phyloP scores from a whole-genome alignment of 176 grass and related monocot genomes.

The Rhynchospora pubera region DNA sequence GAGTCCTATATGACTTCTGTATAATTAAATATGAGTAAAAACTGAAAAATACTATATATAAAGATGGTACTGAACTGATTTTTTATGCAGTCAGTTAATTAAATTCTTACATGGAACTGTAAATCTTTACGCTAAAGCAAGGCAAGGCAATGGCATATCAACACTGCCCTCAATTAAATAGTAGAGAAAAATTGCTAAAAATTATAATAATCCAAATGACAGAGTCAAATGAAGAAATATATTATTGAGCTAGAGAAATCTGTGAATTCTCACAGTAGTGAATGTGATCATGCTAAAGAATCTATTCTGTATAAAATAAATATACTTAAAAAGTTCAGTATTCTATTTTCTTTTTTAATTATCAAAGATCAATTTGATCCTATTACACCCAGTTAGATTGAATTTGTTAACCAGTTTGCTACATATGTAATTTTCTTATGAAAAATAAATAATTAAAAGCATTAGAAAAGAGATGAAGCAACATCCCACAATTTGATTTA shows the following conservation, averaged over 20 bases:
- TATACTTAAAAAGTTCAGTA: neutral
- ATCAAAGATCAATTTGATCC: neutral
- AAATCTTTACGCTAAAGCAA: no score
- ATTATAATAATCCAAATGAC: neutral
- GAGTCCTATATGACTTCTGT: no score
- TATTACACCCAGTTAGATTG: neutral
- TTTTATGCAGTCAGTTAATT: no score
- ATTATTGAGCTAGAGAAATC: neutral
- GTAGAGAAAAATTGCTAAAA: neutral
- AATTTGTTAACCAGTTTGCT: neutral
- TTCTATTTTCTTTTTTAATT: neutral
- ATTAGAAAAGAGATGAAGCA: neutral
- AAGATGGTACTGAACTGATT: no score
- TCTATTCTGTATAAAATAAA: neutral
- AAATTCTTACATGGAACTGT: no score
- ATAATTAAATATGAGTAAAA: no score
- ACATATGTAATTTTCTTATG: neutral
- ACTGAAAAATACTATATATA: no score
- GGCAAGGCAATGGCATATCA: no score
- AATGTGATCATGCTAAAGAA: neutral
- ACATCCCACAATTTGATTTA: neutral
- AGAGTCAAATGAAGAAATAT: neutral
- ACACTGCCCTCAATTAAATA: neutral
- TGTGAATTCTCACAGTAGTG: neutral
- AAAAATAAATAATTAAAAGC: neutral